phyloP scores from a whole-genome alignment of 23 red algal species.

The Gracilaria domingensis region DNA sequence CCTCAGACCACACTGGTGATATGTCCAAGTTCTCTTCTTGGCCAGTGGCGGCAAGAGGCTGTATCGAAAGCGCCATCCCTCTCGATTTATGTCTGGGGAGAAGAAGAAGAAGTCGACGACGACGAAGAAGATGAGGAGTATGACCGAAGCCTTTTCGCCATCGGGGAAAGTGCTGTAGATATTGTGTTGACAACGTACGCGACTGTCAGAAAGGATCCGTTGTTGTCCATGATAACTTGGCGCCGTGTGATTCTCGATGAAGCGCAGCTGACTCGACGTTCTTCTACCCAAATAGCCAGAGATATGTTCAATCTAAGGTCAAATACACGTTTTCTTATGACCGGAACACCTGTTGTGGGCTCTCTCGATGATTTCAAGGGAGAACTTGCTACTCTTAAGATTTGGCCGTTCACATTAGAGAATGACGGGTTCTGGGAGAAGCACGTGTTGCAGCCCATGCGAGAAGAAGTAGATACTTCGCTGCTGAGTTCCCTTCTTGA shows the following conservation, averaged over 20 bases:
- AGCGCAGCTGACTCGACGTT: conserved; percentile 73
- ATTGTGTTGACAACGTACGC: conserved; percentile 68
- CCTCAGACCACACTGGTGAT: conserved; percentile 50
- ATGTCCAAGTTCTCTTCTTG: conserved; percentile 53
- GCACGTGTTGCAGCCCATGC: conserved; percentile 16
- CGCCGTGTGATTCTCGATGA: conserved; percentile 68
- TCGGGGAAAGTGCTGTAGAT: conserved; percentile 55
- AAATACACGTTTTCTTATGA: conserved; percentile 65
- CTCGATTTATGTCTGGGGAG: conserved; percentile 50
- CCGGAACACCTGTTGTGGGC: conserved; percentile 54
- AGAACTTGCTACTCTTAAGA: conserved; percentile 54
- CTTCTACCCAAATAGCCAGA: conserved; percentile 49
- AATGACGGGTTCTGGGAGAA: conserved; percentile 70
- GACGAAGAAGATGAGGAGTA: neutral
- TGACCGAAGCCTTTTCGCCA: conserved; percentile 20
- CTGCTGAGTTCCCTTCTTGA: conserved; percentile 39
- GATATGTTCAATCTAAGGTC: conserved; percentile 70
- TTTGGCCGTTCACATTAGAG: conserved; percentile 67
- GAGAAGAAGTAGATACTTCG: neutral
- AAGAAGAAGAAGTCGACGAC: neutral
- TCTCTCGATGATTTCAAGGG: conserved; percentile 57
- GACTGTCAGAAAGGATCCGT: conserved; percentile 22
- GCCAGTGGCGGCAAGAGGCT: conserved; percentile 64
- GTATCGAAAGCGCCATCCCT: conserved; percentile 43
- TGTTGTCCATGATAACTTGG: conserved; percentile 62